A percentile compares a stretch with the other conserved stretches of the same genome.
These are phyloP conservation scores for Puccinia coronata DNA, from an alignment of 1,284 basidiomycete species.

Conservation along the genomic window DNA sequence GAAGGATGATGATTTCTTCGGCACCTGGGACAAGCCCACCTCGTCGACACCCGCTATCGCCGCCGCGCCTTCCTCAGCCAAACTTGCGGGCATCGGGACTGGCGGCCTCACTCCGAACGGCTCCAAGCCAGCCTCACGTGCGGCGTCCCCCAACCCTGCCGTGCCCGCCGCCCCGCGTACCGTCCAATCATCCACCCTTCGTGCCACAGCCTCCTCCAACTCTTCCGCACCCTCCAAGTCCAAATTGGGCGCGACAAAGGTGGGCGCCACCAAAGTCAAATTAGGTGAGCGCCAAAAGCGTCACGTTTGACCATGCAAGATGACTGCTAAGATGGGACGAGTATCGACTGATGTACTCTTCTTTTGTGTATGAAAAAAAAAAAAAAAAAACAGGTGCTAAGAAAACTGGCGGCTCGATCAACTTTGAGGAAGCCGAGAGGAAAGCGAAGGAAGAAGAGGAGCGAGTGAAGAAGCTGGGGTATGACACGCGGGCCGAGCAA, in stretches of 20 bases:
- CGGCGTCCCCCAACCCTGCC: slow-evolving; percentile 56
- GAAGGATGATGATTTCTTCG: slow-evolving; percentile 86
- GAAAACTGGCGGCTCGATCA: slow-evolving; percentile 69
- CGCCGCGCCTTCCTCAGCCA: slow-evolving; percentile 61
- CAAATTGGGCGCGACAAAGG: slow-evolving; percentile 60
- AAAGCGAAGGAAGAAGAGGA: slow-evolving; percentile 86
- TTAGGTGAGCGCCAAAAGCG: slow-evolving; percentile 51
- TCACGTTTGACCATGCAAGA: background rate
- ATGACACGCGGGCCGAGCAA: slow-evolving; percentile 78
- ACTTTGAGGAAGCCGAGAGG: slow-evolving; percentile 87
- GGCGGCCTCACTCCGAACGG: slow-evolving; percentile 60
- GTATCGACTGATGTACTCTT: background rate
- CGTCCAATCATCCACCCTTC: slow-evolving; percentile 67
- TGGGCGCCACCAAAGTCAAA: slow-evolving; percentile 61
- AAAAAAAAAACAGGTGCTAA: slow-evolving; percentile 67
- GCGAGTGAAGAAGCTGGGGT: slow-evolving; percentile 81
- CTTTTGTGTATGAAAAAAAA: slow-evolving; percentile 10
- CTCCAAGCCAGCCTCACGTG: slow-evolving; percentile 56
- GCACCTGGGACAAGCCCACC: slow-evolving; percentile 85
- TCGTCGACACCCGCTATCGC: slow-evolving; percentile 52
- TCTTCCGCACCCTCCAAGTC: slow-evolving; percentile 59
- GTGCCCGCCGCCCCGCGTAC: slow-evolving; percentile 64
- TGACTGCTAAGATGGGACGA: background rate
- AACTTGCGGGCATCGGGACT: slow-evolving; percentile 66
- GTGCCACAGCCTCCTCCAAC: slow-evolving; percentile 61